Percentiles rank a stretch among this genome's conserved stretches.
Evolutionary conservation across 495 filamentous ascomycete species (phyloP).

Genomic region (Trypethelium eluteriae): DNA sequence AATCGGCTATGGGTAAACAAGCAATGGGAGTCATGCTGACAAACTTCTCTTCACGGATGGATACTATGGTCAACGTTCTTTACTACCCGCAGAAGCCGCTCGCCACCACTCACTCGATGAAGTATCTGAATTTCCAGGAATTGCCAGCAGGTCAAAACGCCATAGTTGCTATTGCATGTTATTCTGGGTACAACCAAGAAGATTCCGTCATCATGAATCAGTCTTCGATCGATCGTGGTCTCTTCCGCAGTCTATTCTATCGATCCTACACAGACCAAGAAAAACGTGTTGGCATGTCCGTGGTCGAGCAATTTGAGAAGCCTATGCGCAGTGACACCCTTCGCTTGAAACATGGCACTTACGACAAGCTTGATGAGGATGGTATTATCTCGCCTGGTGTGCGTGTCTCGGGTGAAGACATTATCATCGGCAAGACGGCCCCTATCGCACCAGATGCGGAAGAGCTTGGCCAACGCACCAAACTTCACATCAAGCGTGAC

Average conservation of each 20-base stretch:
- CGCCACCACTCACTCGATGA: conserved; percentile 94
- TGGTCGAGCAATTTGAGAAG: conserved; percentile 90
- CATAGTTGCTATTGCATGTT: conserved; percentile 93
- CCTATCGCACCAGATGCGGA: conserved; percentile 86
- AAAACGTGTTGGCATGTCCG: conserved; percentile 82
- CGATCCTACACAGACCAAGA: conserved; percentile 92
- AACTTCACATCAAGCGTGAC: conserved; percentile 83
- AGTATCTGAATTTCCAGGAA: conserved; percentile 95
- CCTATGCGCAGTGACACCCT: conserved; percentile 80
- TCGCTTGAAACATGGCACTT: conserved; percentile 87
- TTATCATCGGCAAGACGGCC: conserved; percentile 97
- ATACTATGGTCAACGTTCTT: conserved; percentile 98
- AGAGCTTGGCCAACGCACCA: conserved; percentile 86
- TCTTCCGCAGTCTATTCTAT: conserved; percentile 98
- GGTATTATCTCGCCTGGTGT: conserved; percentile 88
- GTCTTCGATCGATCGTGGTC: conserved; percentile 89
- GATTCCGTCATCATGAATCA: conserved; percentile 99
- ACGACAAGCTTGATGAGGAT: conserved; percentile 95
- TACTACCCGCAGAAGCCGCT: conserved; percentile 98
- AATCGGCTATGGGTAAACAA: conserved; percentile 99
- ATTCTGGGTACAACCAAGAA: conserved; percentile 99
- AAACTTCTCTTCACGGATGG: conserved; percentile 92
- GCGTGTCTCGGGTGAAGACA: conserved; percentile 92
- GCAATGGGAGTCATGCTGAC: conserved; percentile 98
- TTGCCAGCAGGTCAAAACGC: conserved; percentile 96